Evolutionary conservation across 2,329 filamentous ascomycete genomes (phyloP), one percentile per base, ranked within the genome.

Genomic region (Ceratocystis papillata): DNA sequence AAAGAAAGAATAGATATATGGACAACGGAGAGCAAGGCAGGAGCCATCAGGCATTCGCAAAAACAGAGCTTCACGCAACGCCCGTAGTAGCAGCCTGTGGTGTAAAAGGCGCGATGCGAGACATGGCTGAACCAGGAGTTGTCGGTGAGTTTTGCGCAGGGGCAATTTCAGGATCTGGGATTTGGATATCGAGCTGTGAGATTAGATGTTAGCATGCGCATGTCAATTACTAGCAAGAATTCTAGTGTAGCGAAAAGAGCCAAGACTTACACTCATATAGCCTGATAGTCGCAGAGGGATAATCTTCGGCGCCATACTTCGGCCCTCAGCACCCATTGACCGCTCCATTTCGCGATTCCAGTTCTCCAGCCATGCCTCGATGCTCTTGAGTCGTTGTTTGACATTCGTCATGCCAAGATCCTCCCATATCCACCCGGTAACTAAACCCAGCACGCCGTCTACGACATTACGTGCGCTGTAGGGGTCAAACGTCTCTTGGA

Each of bases 371-470:
- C 89, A 96, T 46, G 75, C 75, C 76, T 99, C 94, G 20, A 96
- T 77, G 8, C 77, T 80, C 65, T 80, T 82, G 59, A 96, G 75
- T 65, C 86, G 82, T 25, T 80, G 78, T 77, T 97, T 97, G 67
- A 88, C 82, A 7, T 82, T 85, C 2, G 89, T 89, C 45, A 90
- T 76, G 1, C 93, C 91, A 25, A 93, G 72, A 73, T 97, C 93
- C 67, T 99, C 94, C 90, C 91, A 97, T 44, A 97, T 72, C 89
- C 92, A 99, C 25, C 93, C 89, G 0, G 94, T 97, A 44, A 91
- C 76, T 3, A 95, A 79, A 1, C 93, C 91, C 70, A 97, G 74
- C 10, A 90, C 74, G 12, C 85, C 83, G 75, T 99, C 94, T 0
- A 96, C 70, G 72, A 92, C 84, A 70, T 95, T 96, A 63, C 89